These are phyloP conservation scores for Chlorella sorokiniana DNA, from an alignment of 139 green algal species.

Conservation along the genomic window DNA sequence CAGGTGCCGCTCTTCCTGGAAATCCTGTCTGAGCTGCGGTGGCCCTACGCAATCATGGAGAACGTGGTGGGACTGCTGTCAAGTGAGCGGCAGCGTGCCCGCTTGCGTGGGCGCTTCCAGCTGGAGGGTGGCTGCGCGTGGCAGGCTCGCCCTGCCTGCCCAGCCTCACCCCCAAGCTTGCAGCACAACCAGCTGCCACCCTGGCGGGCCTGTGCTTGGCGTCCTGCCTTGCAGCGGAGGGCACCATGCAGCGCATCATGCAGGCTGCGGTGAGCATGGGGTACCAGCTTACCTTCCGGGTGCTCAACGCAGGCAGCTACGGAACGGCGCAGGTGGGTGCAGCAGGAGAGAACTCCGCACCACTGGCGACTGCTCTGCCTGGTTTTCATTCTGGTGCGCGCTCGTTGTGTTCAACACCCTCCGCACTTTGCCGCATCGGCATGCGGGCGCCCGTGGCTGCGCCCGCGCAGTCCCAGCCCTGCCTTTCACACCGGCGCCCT, in stretches of 20 bases:
- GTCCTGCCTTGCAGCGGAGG: neutral
- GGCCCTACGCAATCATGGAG: slow-evolving; percentile 16
- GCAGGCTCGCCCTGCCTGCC: too few relatives aligned
- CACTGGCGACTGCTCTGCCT: neutral
- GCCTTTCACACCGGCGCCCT: neutral
- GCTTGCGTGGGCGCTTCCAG: too few relatives aligned
- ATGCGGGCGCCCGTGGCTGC: too few relatives aligned
- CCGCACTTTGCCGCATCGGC: neutral
- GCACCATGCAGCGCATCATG: slow-evolving; percentile 15
- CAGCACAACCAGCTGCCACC: neutral
- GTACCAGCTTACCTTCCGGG: neutral
- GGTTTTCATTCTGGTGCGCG: neutral
- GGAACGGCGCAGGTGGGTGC: neutral
- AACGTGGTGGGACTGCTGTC: slow-evolving; percentile 8
- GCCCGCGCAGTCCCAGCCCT: neutral
- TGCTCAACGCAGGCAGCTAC: slow-evolving; percentile 21
- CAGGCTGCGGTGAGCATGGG: neutral
- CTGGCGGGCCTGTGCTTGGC: neutral
- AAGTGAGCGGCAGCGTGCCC: neutral
- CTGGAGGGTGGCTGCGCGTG: too few relatives aligned
- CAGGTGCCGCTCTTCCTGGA: slow-evolving; percentile 10
- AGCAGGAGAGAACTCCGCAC: neutral
- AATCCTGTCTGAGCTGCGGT: neutral
- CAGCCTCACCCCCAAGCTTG: neutral
- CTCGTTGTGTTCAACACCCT: too few relatives aligned